Evolutionary conservation across 2,329 filamentous ascomycete genomes (phyloP), one percentile per base, ranked within the genome.

Genomic region (Hymenoscyphus scutula): DNA sequence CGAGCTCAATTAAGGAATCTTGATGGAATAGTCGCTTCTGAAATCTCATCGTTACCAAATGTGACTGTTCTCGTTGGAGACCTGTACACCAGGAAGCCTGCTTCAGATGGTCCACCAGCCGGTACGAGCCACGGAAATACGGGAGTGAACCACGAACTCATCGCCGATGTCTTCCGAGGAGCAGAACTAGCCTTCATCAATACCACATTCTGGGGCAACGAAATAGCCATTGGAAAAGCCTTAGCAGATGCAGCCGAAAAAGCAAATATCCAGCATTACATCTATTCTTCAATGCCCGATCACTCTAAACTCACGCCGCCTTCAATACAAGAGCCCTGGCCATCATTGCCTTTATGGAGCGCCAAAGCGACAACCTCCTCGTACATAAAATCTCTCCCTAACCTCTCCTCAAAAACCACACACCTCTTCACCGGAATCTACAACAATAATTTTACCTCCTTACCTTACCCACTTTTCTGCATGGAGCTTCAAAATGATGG

Each of bases 371-470:
- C 90, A 57, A 89, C 98, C 51, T 95, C 98, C 77, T 90, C 95
- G 60, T 96, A 98, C 76, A 84, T 97, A 58, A 87, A 91, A 62
- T 85, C 92, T 74, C 84, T 97, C 48, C 67, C 68, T 25, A 15
- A 67, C 17, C 53, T 71, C 23, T 88, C 88, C 10, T 81, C 97
- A 11, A 91, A 91, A 0, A 88, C 93, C 0, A 98, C 94, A 0
- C 98, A 97, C 76, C 89, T 97, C 68, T 97, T 97, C 77, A 92
- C 93, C 10, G 95, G 94, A 64, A 97, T 97, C 71, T 99, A 98
- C 81, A 97, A 98, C 82, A 98, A 98, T 78, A 98, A 99, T 76
- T 99, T 98, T 77, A 98, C 94, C 32, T 95, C 91, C 55, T 82
- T 97, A 34, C 87, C 87, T 1, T 98, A 97, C 73, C 95, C 95